Base-by-base conservation (phyloP, 352 stramenopile species). In the Phytophthora megakarya region DNA sequence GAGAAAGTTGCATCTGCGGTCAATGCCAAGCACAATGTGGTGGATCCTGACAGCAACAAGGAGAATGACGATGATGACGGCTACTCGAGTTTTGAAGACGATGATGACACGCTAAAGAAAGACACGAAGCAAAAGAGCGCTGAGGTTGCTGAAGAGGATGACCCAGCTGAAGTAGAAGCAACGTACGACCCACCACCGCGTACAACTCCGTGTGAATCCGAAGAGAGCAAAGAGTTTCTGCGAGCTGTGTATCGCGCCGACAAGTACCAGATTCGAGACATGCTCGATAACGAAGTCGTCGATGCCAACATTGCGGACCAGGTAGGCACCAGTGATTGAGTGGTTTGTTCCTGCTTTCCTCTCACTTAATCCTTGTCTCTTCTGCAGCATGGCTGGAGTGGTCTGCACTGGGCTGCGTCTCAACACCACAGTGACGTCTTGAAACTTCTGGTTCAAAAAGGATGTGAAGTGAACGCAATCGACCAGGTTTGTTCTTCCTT, bases 361-460 rank as follows among this genome's bases (percentile, higher is more conserved):
- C 35, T 21, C 22, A 35, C 33, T 46, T 49, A 60, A 12, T 47
- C 2, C 6, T 42, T 51, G 43, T 60, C 23, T 59, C 8, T 46
- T 38, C 26, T 35, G 19, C 39, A 93, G 82, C 85, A 93, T 43
- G 85, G 82, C 16, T 93, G 82, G 85, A 91, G 76, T 54, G 85
- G 75, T 2, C 55, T 93, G 49, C 85, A 93, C 56, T 93, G 82
- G 85, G 82, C 85, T 16, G 81, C 82, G 7, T 90, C 85, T 8
- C 82, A 91, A 57, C 73, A 72, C 11, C 82, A 92, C 50, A 44
- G 21, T 6, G 76, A 88, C 18, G 71, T 92, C 9, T 61, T 93
- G 3, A 54, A 70, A 21, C 26, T 77, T 13, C 59, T 93, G 32
- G 49, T 93, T 8, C 59, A 76, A 40, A 63, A 68, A 44, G 75